Evolutionary conservation across 768 basidiomycete genomes (phyloP).

Genomic region (Suillus subaureus): DNA sequence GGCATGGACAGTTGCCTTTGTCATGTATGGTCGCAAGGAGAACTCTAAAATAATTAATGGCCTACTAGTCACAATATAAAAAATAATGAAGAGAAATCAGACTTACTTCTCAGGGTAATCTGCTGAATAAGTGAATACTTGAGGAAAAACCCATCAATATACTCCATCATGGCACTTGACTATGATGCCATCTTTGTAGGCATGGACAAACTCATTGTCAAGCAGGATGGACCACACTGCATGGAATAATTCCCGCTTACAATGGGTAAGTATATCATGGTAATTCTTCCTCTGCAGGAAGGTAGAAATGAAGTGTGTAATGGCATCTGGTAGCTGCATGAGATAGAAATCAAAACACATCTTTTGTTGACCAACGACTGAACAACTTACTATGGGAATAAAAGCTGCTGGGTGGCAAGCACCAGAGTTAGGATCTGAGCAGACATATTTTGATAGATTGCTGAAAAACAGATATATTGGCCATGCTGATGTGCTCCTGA

Average conservation of each 20-base stretch:
- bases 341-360: too few relatives aligned
- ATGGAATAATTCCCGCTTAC: neutral
- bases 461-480: conserved; percentile 44
- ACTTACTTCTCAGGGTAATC: neutral
- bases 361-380: too few relatives aligned
- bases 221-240: neutral
- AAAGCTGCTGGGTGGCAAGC: conserved; percentile 46
- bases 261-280: neutral
- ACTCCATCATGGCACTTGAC: neutral
- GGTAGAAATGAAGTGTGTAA: neutral
- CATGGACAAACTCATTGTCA: neutral
- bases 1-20: neutral
- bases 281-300: neutral
- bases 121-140: neutral
- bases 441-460: conserved; percentile 43
- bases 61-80: too few relatives aligned
- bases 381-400: conserved; percentile 38
- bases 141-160: neutral
- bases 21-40: neutral
- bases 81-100: too few relatives aligned
- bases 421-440: conserved; percentile 28
- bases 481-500: conserved; percentile 39
- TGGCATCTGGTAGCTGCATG: too few relatives aligned
- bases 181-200: neutral
- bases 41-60: neutral